Evolutionary conservation across 2,329 filamentous ascomycete genomes (phyloP).

Genomic region (Aureobasidium leucospermi): DNA sequence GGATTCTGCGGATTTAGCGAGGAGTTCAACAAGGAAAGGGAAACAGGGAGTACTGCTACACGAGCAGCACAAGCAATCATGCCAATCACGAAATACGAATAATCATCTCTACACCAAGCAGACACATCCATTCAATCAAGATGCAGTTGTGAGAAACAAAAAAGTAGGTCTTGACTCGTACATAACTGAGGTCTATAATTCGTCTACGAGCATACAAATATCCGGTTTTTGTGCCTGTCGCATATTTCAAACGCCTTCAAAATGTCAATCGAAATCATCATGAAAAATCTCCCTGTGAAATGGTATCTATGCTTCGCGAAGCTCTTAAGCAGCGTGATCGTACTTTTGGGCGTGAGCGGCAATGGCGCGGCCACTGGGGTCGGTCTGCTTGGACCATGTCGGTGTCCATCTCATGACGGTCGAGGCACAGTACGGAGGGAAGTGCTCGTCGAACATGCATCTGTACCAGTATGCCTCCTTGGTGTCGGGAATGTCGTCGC

Average conservation of each 20-base stretch:
- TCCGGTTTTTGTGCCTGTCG: not conserved
- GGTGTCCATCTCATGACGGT: slow-evolving; percentile 97
- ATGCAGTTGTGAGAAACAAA: not conserved
- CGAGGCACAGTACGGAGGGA: slow-evolving; percentile 80
- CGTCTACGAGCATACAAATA: not conserved
- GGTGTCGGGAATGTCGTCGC: slow-evolving; percentile 80
- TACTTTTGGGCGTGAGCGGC: slow-evolving; percentile 29
- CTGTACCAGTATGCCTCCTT: slow-evolving; percentile 99
- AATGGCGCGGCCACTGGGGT: slow-evolving; percentile 72
- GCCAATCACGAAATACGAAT: not conserved
- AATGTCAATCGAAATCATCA: not conserved
- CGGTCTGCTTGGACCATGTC: slow-evolving; percentile 93
- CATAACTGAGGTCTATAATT: slow-evolving; percentile 6
- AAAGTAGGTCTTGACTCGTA: slow-evolving; percentile 1
- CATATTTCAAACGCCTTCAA: slow-evolving; percentile 5
- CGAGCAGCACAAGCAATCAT: not conserved
- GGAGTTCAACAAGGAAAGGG: not conserved
- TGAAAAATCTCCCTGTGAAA: not conserved
- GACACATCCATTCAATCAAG: not conserved
- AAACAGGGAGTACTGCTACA: not conserved
- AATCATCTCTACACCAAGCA: not conserved
- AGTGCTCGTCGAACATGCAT: slow-evolving; percentile 97
- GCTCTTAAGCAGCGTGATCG: slow-evolving; percentile 16
- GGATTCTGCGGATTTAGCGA: not conserved
- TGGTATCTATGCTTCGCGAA: not conserved